Percentiles rank a stretch among this genome's conserved stretches.
These are phyloP conservation scores for Paecilomyces sp. DNA, from an alignment of 2,329 filamentous ascomycete genomes.

Conservation along the genomic window DNA sequence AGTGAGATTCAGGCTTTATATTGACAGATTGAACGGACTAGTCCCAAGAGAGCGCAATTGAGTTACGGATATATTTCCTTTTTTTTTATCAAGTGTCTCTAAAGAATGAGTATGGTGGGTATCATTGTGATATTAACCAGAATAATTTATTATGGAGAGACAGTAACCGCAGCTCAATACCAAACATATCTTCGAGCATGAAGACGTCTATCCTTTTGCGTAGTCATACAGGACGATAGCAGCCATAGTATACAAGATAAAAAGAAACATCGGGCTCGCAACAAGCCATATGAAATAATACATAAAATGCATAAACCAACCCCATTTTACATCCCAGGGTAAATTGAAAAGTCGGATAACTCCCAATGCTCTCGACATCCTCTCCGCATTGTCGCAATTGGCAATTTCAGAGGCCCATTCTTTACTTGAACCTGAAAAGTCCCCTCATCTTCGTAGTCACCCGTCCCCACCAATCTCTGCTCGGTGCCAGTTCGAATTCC, in stretches of 20 bases:
- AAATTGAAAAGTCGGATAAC: neutral
- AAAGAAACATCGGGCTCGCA: neutral
- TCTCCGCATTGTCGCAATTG: slow-evolving; percentile 8
- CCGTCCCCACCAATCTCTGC: slow-evolving; percentile 39
- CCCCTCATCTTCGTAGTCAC: slow-evolving; percentile 41
- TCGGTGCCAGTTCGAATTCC: slow-evolving; percentile 49
- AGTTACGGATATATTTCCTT: no score
- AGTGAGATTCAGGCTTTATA: no score
- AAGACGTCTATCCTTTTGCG: neutral
- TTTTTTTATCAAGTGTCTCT: no score
- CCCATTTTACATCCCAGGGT: neutral
- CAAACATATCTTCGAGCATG: neutral
- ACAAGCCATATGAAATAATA: neutral
- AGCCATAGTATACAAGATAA: neutral
- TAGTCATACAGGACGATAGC: neutral
- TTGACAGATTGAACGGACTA: no score
- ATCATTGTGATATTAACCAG: no score
- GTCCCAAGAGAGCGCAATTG: no score
- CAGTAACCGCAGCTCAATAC: neutral
- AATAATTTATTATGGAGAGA: slow-evolving; percentile 1
- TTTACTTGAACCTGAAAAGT: slow-evolving; percentile 39
- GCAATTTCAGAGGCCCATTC: slow-evolving; percentile 43
- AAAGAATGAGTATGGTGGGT: no score
- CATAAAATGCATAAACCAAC: neutral
- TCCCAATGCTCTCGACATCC: neutral